Percentiles rank a stretch among this genome's conserved stretches.
Conservation (phyloP, 345 rosid genomes). For the Heritiera littoralis region DNA sequence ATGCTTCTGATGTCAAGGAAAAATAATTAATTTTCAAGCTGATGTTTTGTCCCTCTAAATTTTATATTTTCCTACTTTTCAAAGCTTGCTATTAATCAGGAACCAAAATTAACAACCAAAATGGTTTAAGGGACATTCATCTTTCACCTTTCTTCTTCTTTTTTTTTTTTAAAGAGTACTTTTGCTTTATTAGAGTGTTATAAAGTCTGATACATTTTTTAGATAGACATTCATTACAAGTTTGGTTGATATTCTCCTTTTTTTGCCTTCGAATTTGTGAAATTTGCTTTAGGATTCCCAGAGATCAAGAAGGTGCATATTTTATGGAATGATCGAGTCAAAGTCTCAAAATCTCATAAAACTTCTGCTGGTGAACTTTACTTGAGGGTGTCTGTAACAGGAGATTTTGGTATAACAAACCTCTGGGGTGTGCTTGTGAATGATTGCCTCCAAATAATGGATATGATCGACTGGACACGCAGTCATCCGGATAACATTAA, state of each 20-base stretch:
- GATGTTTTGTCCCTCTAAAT: not conserved
- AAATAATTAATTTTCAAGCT: not conserved
- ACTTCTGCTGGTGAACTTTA: constrained; percentile 62
- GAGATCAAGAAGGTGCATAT: constrained; percentile 82
- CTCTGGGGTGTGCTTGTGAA: constrained; percentile 69
- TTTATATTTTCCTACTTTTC: not conserved
- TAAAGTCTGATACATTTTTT: not conserved
- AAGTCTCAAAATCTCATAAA: constrained; percentile 34
- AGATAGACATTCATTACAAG: not conserved
- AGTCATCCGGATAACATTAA: constrained; percentile 87
- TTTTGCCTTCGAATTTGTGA: constrained; percentile 8
- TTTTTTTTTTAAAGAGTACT: not conserved
- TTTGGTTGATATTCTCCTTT: constrained; percentile 9
- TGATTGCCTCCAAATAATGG: constrained; percentile 63
- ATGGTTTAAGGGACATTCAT: not conserved
- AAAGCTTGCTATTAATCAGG: not conserved
- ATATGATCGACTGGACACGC: constrained; percentile 79
- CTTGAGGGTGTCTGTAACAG: constrained; percentile 69
- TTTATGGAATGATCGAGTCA: constrained; percentile 65
- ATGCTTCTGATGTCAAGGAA: not conserved
- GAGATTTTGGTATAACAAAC: constrained; percentile 40
- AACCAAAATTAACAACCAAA: not conserved
- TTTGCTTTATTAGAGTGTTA: not conserved
- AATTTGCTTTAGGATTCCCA: constrained; percentile 51
- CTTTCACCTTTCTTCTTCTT: not conserved